phyloP scores from a whole-genome alignment of 2,329 filamentous ascomycete genomes.

The Fusarium tricinctum region DNA sequence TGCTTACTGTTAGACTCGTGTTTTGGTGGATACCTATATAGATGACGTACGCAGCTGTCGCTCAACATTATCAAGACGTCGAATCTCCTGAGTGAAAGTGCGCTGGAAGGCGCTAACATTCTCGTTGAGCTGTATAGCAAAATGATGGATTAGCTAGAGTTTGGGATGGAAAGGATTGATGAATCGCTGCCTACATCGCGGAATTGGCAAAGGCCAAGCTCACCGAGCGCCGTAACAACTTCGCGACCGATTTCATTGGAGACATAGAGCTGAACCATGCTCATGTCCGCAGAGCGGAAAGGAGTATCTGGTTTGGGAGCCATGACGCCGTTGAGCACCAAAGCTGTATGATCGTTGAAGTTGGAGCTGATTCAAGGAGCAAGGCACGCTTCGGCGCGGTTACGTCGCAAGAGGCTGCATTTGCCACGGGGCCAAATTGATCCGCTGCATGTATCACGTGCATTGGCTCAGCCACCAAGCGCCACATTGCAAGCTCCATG shows the following conservation, averaged over 20 bases:
- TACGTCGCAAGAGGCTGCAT: slow-evolving; percentile 45
- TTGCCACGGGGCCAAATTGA: slow-evolving; percentile 45
- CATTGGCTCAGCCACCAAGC: not conserved
- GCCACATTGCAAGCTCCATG: slow-evolving; percentile 17
- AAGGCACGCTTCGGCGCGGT: slow-evolving; percentile 48
- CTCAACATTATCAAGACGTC: slow-evolving; percentile 97
- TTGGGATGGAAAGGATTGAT: slow-evolving; percentile 29
- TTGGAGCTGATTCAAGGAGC: slow-evolving; percentile 51
- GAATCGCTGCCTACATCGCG: slow-evolving; percentile 79
- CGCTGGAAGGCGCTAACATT: slow-evolving; percentile 95
- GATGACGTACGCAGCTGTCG: slow-evolving; percentile 86
- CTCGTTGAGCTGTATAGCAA: slow-evolving; percentile 80
- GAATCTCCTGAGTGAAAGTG: slow-evolving; percentile 97
- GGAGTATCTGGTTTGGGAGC: slow-evolving; percentile 85
- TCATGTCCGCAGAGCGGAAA: slow-evolving; percentile 99
- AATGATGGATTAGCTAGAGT: slow-evolving; percentile 35
- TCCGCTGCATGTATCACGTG: slow-evolving; percentile 50
- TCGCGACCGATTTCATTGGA: slow-evolving; percentile 98
- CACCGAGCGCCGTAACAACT: slow-evolving; percentile 94
- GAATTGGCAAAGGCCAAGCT: slow-evolving; percentile 97
- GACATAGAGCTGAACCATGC: slow-evolving; percentile 99
- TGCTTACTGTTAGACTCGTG: slow-evolving; percentile 58
- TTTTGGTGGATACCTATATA: slow-evolving; percentile 27
- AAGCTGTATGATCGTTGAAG: slow-evolving; percentile 49
- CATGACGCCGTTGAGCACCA: slow-evolving; percentile 62